These are phyloP conservation scores for Trichophyton benhamiae DNA, from an alignment of 2,329 filamentous ascomycete genomes.

Conservation along the genomic window DNA sequence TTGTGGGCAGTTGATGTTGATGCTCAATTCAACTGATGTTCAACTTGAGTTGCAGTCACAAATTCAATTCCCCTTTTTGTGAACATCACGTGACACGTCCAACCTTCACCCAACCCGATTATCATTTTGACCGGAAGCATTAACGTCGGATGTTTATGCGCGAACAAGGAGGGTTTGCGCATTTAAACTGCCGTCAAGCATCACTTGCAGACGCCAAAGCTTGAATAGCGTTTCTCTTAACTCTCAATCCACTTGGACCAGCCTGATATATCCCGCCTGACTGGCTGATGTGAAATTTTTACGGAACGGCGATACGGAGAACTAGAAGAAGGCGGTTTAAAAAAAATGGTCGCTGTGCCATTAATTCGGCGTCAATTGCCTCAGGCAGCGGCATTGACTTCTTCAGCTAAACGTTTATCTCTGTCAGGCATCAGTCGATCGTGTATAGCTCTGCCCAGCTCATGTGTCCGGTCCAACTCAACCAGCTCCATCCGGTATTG, in stretches of 20 bases:
- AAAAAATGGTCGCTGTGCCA: not conserved
- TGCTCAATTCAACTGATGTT: not conserved
- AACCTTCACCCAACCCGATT: not conserved
- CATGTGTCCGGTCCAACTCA: conserved; percentile 47
- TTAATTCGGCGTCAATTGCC: not conserved
- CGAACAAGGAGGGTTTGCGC: not conserved
- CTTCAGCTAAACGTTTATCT: not conserved
- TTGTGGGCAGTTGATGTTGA: not conserved
- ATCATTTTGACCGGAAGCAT: not conserved
- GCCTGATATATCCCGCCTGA: not conserved
- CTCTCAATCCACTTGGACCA: not conserved
- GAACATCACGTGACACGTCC: not conserved
- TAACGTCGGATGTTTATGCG: not conserved
- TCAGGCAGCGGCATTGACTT: not conserved
- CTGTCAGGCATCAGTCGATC: not conserved
- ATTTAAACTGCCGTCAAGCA: not conserved
- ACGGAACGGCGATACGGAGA: not conserved
- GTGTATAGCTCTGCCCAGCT: not conserved
- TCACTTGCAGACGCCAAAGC: not conserved
- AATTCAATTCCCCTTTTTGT: not conserved
- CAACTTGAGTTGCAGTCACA: not conserved
- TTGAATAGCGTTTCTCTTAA: not conserved
- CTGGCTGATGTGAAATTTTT: not conserved
- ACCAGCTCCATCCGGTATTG: conserved; percentile 43
- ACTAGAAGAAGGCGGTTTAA: not conserved